A percentile compares a stretch with the other conserved stretches of the same genome.
These are phyloP conservation scores for Coemansia pectinata DNA, from an alignment of 192 early-diverging fungal genomes.

Conservation along the genomic window DNA sequence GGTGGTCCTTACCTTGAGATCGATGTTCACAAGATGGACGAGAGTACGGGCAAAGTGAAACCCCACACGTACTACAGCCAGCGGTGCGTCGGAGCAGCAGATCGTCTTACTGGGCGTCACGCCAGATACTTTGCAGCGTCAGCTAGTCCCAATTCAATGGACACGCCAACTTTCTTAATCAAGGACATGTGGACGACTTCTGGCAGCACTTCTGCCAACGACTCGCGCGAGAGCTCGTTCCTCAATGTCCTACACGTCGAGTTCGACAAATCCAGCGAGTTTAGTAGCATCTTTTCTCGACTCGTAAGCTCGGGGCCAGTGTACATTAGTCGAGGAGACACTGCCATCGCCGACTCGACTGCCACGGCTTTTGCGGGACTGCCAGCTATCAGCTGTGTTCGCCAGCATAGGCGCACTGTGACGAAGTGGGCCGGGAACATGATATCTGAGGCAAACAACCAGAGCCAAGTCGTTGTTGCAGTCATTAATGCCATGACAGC, in stretches of 20 bases:
- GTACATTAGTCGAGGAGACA: background rate
- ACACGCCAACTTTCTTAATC: conserved; percentile 10
- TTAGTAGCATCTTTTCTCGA: background rate
- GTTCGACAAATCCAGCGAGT: background rate
- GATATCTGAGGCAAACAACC: background rate
- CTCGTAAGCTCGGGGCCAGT: background rate
- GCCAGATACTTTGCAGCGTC: conserved; percentile 8
- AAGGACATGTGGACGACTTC: conserved; percentile 25
- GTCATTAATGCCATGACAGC: background rate
- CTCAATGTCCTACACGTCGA: background rate
- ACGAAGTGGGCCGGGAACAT: background rate
- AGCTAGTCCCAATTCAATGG: background rate
- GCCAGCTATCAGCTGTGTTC: background rate
- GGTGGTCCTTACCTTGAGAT: background rate
- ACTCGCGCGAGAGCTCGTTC: background rate
- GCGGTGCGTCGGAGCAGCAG: background rate
- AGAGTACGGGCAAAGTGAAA: background rate
- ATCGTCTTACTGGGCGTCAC: conserved; percentile 4
- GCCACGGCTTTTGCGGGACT: background rate
- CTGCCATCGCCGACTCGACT: background rate
- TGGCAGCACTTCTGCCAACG: conserved; percentile 11
- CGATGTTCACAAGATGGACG: background rate
- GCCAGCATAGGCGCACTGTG: background rate
- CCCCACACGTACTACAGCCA: background rate
- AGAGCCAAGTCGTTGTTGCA: background rate